Evolutionary conservation across 164 flowering plant genomes (phyloP).

Genomic region (Vitis rupestris): DNA sequence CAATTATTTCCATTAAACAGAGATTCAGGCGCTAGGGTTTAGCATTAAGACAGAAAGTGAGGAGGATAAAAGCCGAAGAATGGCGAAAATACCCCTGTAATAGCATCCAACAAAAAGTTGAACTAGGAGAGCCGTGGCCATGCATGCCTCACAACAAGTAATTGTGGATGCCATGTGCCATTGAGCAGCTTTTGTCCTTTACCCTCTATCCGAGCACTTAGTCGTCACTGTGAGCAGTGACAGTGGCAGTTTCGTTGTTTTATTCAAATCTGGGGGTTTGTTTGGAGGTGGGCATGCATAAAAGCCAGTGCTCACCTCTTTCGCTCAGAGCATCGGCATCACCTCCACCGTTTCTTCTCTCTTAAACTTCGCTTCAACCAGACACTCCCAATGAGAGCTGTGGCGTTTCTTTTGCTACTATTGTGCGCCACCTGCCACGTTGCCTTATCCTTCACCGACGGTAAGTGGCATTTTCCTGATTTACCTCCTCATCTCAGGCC

Average conservation of each 20-base stretch:
- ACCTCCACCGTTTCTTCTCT: not conserved
- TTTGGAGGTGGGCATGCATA: conserved; percentile 19
- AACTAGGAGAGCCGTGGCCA: not conserved
- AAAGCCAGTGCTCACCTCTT: conserved; percentile 7
- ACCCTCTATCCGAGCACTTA: not conserved
- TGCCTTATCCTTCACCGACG: conserved; percentile 27
- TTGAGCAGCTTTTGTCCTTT: conserved; percentile 18
- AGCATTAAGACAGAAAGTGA: no score
- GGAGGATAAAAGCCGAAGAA: not conserved
- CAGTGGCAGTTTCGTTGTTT: not conserved
- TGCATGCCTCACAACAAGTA: not conserved
- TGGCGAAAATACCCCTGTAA: not conserved
- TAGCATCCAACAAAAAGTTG: no score
- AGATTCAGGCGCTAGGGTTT: no score
- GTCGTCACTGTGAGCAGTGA: no score
- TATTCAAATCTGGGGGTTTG: conserved; percentile 1
- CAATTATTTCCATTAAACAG: no score
- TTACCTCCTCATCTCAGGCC: no score
- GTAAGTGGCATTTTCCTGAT: conserved; percentile 12
- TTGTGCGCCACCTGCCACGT: conserved; percentile 21
- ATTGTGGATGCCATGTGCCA: conserved; percentile 8
- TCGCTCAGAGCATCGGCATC: not conserved
- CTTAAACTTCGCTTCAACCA: not conserved
- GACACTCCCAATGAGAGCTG: conserved; percentile 14
- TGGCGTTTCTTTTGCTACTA: conserved; percentile 23